phyloP scores from a whole-genome alignment of 2,329 filamentous ascomycete species.

The Beauveria bassiana region DNA sequence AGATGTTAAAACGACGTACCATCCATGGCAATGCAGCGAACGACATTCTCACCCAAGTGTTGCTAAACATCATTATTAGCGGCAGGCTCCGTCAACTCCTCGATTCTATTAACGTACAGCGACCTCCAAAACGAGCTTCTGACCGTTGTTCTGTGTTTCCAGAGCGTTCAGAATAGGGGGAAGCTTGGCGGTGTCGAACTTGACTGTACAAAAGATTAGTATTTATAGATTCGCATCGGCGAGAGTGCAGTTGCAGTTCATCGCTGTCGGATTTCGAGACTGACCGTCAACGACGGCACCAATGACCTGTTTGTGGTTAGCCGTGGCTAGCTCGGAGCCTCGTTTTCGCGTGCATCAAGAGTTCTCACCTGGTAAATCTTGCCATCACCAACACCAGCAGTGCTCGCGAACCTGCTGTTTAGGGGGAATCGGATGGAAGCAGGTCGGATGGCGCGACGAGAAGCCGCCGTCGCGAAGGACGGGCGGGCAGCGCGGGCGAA shows the following conservation, averaged over 20 bases:
- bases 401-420: constrained; percentile 53
- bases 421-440: constrained; percentile 46
- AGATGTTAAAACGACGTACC: constrained; percentile 52
- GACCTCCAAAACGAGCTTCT: constrained; percentile 95
- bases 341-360: neutral
- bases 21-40: constrained; percentile 99
- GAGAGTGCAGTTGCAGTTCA: constrained; percentile 9
- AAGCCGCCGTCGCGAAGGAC: constrained; percentile 48
- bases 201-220: constrained; percentile 55
- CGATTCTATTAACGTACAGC: constrained; percentile 55
- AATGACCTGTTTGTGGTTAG: constrained; percentile 68
- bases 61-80: constrained; percentile 56
- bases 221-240: constrained; percentile 12
- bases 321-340: constrained; percentile 26
- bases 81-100: constrained; percentile 7
- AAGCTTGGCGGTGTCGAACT: constrained; percentile 91
- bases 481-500: constrained; percentile 56
- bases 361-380: constrained; percentile 60
- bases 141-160: constrained; percentile 79
- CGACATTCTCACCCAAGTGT: constrained; percentile 99
- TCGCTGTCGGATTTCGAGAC: constrained; percentile 29
- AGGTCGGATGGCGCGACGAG: constrained; percentile 51
- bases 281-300: constrained; percentile 98
- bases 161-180: constrained; percentile 97
- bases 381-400: constrained; percentile 50